A percentile compares a stretch with the other conserved stretches of the same genome.
Evolutionary conservation across 2,329 filamentous ascomycete species (phyloP).

Genomic region (Xylaria sp.): DNA sequence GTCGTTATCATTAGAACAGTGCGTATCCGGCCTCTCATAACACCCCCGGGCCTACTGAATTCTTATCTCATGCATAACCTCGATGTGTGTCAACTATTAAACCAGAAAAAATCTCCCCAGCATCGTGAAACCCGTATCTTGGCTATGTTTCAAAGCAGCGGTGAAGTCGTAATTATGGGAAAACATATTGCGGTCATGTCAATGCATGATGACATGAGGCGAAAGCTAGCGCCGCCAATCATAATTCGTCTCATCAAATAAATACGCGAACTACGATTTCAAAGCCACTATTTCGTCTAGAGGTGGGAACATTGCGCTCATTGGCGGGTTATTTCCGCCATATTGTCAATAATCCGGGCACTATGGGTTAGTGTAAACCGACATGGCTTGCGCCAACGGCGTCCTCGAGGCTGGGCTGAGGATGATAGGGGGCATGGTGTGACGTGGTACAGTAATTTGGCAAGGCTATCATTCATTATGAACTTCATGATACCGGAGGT

Average conservation of each 20-base stretch:
- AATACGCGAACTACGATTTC: background rate
- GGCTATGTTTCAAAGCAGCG: background rate
- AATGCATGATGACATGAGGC: background rate
- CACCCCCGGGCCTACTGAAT: background rate
- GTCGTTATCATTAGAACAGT: background rate
- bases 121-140: background rate
- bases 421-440: background rate
- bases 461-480: background rate
- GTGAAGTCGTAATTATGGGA: background rate
- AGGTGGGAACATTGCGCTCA: background rate
- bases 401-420: background rate
- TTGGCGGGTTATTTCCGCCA: background rate
- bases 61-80: background rate
- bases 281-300: background rate
- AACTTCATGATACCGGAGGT: background rate
- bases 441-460: background rate
- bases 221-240: background rate
- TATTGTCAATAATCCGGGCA: background rate
- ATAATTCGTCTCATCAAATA: background rate
- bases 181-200: background rate
- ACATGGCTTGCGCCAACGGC: background rate
- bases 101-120: background rate
- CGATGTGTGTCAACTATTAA: background rate
- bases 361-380: background rate
- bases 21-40: background rate